Conservation (phyloP, 202 grass and related monocot genomes). For the Saccharum hybrid region DNA sequence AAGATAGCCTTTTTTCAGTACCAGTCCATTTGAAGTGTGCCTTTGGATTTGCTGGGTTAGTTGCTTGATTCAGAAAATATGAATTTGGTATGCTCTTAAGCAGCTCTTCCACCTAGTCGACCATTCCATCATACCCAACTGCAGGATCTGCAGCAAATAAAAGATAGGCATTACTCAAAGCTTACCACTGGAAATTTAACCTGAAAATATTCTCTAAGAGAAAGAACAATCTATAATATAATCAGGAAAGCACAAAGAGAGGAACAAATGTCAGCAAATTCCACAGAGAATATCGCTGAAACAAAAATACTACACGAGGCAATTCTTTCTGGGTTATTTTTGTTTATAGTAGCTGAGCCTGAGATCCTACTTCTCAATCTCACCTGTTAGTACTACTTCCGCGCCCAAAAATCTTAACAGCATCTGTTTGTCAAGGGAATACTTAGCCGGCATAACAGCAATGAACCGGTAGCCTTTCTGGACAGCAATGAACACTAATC, state of each 20-base stretch:
- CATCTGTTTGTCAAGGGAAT: background rate
- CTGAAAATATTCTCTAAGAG: background rate
- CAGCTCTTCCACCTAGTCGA: slow-evolving; percentile 59
- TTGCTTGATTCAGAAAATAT: slow-evolving; percentile 62
- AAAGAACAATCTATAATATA: background rate
- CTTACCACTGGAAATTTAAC: background rate
- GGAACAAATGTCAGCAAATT: background rate
- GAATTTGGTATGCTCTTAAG: slow-evolving; percentile 57
- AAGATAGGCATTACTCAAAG: background rate
- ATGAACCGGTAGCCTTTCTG: background rate
- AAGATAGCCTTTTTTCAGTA: background rate
- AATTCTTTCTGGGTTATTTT: background rate
- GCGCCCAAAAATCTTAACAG: background rate
- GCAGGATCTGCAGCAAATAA: slow-evolving; percentile 57
- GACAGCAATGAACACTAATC: background rate
- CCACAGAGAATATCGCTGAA: background rate
- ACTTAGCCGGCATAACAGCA: background rate
- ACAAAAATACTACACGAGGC: background rate
- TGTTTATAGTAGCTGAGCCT: background rate
- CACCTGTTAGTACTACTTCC: slow-evolving; percentile 52
- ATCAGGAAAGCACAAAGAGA: background rate
- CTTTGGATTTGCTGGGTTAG: slow-evolving; percentile 62
- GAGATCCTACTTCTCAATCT: background rate
- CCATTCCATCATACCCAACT: slow-evolving; percentile 52
- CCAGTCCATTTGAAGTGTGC: slow-evolving; percentile 70